phyloP scores from a whole-genome alignment of 2,329 filamentous ascomycete species.

The Aureobasidium subglaciale region DNA sequence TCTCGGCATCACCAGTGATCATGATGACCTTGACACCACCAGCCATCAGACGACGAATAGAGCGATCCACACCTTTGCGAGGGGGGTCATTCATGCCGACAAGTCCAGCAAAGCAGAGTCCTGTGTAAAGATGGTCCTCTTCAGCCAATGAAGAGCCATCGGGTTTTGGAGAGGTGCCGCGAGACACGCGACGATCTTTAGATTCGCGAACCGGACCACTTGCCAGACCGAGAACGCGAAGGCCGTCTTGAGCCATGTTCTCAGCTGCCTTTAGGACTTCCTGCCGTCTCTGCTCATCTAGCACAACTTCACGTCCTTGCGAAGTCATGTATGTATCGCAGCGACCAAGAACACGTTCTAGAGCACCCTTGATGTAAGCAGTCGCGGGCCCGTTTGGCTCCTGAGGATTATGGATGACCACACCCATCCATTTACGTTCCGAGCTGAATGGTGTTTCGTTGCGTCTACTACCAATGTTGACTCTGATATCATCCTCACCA shows the following conservation, averaged over 20 bases:
- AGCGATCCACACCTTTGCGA: constrained; percentile 78
- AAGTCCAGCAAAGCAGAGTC: constrained; percentile 81
- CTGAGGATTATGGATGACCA: constrained; percentile 60
- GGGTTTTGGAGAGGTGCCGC: constrained; percentile 29
- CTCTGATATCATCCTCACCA: constrained; percentile 83
- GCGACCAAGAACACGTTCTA: constrained; percentile 76
- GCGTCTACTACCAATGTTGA: constrained; percentile 72
- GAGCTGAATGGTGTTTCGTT: constrained; percentile 94
- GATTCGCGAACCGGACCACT: constrained; percentile 57
- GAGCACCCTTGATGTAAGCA: constrained; percentile 90
- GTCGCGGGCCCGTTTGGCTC: constrained; percentile 61
- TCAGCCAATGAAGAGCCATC: constrained; percentile 36
- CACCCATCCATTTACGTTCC: constrained; percentile 98
- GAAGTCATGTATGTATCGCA: constrained; percentile 87
- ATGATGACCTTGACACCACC: constrained; percentile 97
- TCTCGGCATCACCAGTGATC: constrained; percentile 96
- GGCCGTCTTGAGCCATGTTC: constrained; percentile 77
- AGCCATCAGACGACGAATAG: constrained; percentile 82
- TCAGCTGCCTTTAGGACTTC: constrained; percentile 75
- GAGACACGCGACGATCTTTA: constrained; percentile 30
- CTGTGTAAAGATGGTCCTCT: constrained; percentile 68
- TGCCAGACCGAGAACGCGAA: constrained; percentile 87
- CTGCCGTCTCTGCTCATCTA: constrained; percentile 69
- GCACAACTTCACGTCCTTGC: constrained; percentile 76
- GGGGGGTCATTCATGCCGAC: constrained; percentile 98